These are phyloP conservation scores for Chytriomyces confervae DNA, from an alignment of 192 early-diverging fungal species.

Conservation along the genomic window DNA sequence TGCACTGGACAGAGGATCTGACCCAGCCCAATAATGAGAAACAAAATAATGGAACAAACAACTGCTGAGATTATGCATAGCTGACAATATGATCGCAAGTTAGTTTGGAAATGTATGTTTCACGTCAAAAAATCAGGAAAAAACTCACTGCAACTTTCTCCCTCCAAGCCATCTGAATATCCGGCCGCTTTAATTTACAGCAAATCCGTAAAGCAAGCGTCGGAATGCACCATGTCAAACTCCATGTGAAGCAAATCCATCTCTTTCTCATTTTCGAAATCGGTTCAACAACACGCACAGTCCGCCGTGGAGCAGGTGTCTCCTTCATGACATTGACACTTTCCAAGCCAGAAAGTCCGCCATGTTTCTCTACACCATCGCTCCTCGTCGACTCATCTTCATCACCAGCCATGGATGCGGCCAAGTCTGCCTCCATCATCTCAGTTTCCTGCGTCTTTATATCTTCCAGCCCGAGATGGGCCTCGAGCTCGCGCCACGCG, in stretches of 20 bases:
- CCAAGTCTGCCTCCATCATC: slow-evolving; percentile 12
- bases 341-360: slow-evolving; percentile 6
- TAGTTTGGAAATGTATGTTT: background rate
- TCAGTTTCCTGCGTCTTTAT: background rate
- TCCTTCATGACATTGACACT: slow-evolving; percentile 8
- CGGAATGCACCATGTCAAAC: slow-evolving; percentile 80
- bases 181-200: slow-evolving; percentile 77
- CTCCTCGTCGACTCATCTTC: slow-evolving; percentile 33
- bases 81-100: background rate
- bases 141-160: slow-evolving; percentile 77
- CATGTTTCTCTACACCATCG: background rate
- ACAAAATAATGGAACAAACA: slow-evolving; percentile 74
- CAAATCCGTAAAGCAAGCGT: slow-evolving; percentile 56
- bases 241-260: slow-evolving; percentile 78
- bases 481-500: slow-evolving; percentile 39
- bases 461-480: slow-evolving; percentile 33
- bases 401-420: slow-evolving; percentile 27
- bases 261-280: slow-evolving; percentile 57
- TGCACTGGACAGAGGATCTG: slow-evolving; percentile 79
- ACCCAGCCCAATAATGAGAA: slow-evolving; percentile 81
- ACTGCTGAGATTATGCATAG: slow-evolving; percentile 77
- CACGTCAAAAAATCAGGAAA: background rate
- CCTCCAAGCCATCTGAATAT: slow-evolving; percentile 90
- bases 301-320: background rate
- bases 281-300: background rate